Base-by-base conservation (phyloP, 2,329 filamentous ascomycete species). In the Sordariomycetes sp. region DNA sequence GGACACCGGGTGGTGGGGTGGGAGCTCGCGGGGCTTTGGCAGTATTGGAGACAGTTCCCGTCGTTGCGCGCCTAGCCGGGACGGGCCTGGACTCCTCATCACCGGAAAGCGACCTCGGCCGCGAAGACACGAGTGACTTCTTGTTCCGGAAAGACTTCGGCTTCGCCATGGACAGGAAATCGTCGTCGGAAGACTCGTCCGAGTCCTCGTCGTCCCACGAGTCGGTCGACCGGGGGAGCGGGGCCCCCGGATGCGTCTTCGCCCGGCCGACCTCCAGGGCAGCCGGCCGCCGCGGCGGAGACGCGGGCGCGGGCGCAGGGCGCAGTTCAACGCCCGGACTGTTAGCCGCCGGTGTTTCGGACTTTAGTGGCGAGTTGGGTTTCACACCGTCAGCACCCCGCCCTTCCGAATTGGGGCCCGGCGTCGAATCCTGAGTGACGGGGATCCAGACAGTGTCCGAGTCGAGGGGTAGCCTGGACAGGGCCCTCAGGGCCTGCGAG, bases 391-490 rank as follows among this genome's bases (percentile, higher is more conserved):
- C 45, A 50, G 20, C 20, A 12, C n/a, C 22, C 22, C 22, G 45
- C 10, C 22, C 57, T 25, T 59, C 55, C 45, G 67, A 63, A 32
- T 70, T 69, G 13, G 63, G 57, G 22, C 65, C 67, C 5, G 52
- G 51, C 25, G 42, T 54, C 24, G 60, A 59, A 10, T 65, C 61
- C 48, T 61, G 59, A 3, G 62, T 74, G 7, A 79, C 74, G 24
- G 77, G 70, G 4, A 75, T 77, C 76, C 76, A 79, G n/a, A 76
- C 70, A 4, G 74, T 76, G 63, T 74, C 77, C 58, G 75, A 72
- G 56, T 77, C 77, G n/a, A 76, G 64, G 6, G 78, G 77, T 25
- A 68, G 69, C 61, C 78, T 70, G 17, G 79, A 79, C 53, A 82
- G 65, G 3, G 75, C 75, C 58, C 78, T 73, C 45, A 82, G 65